Conservation (phyloP, 2,329 filamentous ascomycete species). For the Beauveria medogensis region DNA sequence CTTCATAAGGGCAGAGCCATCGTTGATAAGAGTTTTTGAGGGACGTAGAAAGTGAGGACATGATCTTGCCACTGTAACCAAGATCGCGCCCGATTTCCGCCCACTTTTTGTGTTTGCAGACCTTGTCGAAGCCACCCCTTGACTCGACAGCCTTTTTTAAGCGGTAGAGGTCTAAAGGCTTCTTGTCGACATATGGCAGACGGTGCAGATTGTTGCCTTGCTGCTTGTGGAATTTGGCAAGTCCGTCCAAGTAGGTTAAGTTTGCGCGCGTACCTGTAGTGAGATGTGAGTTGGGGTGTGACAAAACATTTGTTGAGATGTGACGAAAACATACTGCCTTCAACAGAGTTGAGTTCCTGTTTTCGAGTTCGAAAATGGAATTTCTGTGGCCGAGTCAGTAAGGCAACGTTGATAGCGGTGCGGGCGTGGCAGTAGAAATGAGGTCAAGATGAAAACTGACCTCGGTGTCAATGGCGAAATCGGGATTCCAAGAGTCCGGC, state of each 20-base stretch:
- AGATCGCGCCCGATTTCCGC: slow-evolving; percentile 94
- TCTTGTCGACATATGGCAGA: slow-evolving; percentile 94
- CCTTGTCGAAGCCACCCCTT: slow-evolving; percentile 88
- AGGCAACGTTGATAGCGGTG: not conserved
- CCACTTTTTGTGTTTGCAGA: slow-evolving; percentile 98
- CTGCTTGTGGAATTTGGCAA: slow-evolving; percentile 94
- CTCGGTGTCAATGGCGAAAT: slow-evolving; percentile 95
- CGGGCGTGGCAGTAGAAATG: not conserved
- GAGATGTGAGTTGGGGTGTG: slow-evolving; percentile 9
- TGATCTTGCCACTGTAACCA: slow-evolving; percentile 98
- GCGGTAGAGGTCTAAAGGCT: slow-evolving; percentile 88
- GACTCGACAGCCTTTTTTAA: slow-evolving; percentile 95
- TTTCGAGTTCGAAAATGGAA: slow-evolving; percentile 96
- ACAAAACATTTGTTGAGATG: not conserved
- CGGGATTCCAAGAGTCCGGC: slow-evolving; percentile 85
- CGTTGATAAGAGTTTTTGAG: slow-evolving; percentile 97
- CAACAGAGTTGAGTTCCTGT: slow-evolving; percentile 94
- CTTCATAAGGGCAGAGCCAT: slow-evolving; percentile 95
- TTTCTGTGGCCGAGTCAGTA: slow-evolving; percentile 45
- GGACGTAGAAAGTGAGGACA: slow-evolving; percentile 96
- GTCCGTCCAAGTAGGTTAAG: slow-evolving; percentile 88
- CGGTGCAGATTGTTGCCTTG: slow-evolving; percentile 90
- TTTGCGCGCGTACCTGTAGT: slow-evolving; percentile 79
- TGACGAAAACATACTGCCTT: slow-evolving; percentile 67
- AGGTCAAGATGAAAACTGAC: slow-evolving; percentile 36